Conservation (phyloP, 305 asterid species). For the Solanum hybrid region DNA sequence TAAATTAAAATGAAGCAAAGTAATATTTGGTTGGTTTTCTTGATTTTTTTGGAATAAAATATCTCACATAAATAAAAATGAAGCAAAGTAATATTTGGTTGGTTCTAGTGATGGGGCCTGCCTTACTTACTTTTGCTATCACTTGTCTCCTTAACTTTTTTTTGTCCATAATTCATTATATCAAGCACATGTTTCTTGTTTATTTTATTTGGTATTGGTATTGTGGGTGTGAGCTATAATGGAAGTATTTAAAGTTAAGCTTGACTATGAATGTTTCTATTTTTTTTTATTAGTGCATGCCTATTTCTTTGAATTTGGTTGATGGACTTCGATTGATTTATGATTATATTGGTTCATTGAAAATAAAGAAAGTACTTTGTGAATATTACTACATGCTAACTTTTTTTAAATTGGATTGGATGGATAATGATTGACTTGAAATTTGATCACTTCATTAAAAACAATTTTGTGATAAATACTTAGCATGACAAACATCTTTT, state of each 20-base stretch:
- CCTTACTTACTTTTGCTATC: background rate
- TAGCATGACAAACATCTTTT: background rate
- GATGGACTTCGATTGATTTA: background rate
- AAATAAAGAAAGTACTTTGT: background rate
- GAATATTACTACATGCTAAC: too few relatives aligned
- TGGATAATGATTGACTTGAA: background rate
- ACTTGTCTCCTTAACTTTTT: background rate
- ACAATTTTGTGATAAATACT: too few relatives aligned
- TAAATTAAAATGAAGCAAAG: background rate
- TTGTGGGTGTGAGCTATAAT: background rate
- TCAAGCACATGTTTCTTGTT: background rate
- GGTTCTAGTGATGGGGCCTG: background rate
- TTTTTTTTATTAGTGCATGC: background rate
- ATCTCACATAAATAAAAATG: background rate
- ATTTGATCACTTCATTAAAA: too few relatives aligned
- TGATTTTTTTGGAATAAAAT: background rate
- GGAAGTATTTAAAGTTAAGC: background rate
- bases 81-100: background rate
- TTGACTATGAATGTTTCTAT: background rate
- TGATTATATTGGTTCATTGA: background rate
- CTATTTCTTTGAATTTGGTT: background rate
- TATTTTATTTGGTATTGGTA: background rate
- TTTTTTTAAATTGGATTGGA: too few relatives aligned
- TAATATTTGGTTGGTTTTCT: background rate
- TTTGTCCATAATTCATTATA: background rate